Percentiles rank a stretch among this genome's conserved stretches.
phyloP scores from a whole-genome alignment of 2,329 filamentous ascomycete genomes.

The Tolypocladium guangdongense region DNA sequence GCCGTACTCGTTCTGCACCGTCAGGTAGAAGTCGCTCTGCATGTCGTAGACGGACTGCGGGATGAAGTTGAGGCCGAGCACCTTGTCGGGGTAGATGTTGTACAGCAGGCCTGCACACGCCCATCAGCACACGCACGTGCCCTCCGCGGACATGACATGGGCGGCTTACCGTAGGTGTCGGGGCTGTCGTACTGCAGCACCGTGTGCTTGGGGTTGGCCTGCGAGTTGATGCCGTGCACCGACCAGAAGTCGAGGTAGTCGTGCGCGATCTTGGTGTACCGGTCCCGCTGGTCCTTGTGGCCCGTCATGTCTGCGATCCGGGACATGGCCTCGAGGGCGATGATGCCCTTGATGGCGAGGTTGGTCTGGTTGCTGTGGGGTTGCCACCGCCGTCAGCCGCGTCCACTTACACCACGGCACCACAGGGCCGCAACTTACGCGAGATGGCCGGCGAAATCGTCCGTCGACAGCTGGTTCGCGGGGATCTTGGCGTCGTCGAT shows the following conservation, averaged over 20 bases:
- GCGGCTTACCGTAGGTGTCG: constrained; percentile 27
- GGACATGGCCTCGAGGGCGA: constrained; percentile 73
- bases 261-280: constrained; percentile 52
- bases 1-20: constrained; percentile 64
- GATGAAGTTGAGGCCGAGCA: constrained; percentile 69
- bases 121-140: no score
- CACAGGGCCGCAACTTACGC: constrained; percentile 7
- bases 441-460: constrained; percentile 69
- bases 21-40: constrained; percentile 67
- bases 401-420: not conserved
- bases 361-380: constrained; percentile 57
- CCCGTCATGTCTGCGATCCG: constrained; percentile 54
- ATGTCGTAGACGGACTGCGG: constrained; percentile 64
- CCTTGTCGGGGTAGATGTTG: constrained; percentile 70
- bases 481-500: constrained; percentile 67
- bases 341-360: constrained; percentile 72
- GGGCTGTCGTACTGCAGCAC: constrained; percentile 68
- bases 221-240: constrained; percentile 55
- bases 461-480: constrained; percentile 67
- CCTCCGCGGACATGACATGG: no score
- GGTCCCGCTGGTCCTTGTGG: constrained; percentile 41
- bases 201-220: constrained; percentile 51
- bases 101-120: constrained; percentile 48
- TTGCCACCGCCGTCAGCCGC: not conserved
- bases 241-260: constrained; percentile 66